These are phyloP conservation scores for Gloeopeniophorella convolvens DNA, from an alignment of 768 basidiomycete species.

Conservation along the genomic window DNA sequence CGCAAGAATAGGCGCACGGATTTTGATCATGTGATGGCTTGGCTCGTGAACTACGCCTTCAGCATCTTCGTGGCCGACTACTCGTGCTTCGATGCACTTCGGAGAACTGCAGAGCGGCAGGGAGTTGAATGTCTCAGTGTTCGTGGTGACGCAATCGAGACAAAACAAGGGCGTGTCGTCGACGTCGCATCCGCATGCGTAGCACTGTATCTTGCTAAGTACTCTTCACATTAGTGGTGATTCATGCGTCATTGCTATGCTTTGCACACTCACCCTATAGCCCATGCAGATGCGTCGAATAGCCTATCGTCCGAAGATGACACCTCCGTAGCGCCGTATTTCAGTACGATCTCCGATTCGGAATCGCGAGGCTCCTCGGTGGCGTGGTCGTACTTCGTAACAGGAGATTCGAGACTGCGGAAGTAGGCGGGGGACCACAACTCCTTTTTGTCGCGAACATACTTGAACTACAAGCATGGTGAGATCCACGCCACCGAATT, in stretches of 20 bases:
- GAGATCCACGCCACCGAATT: background rate
- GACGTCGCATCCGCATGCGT: slow-evolving; percentile 24
- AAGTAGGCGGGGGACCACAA: slow-evolving; percentile 3
- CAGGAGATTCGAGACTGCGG: background rate
- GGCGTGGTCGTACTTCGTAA: background rate
- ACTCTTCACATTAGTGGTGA: background rate
- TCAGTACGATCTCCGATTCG: slow-evolving; percentile 3
- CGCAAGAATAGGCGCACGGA: background rate
- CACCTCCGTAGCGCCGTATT: background rate
- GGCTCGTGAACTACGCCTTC: slow-evolving; percentile 21
- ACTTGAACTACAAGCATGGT: slow-evolving; percentile 8
- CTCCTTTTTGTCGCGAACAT: background rate
- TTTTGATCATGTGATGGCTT: background rate
- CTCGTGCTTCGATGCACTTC: slow-evolving; percentile 20
- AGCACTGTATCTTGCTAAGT: slow-evolving; percentile 22
- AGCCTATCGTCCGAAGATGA: slow-evolving; percentile 2
- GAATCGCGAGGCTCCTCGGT: slow-evolving; percentile 8
- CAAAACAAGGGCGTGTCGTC: slow-evolving; percentile 28
- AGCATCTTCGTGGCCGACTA: slow-evolving; percentile 18
- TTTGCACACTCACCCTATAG: too few relatives aligned
- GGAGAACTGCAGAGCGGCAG: slow-evolving; percentile 28
- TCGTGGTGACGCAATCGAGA: slow-evolving; percentile 26
- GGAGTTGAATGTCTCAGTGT: slow-evolving; percentile 10
- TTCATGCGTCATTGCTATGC: too few relatives aligned
- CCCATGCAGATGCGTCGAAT: slow-evolving; percentile 7